Evolutionary conservation across 805 yeast species (phyloP).

Genomic region (Pichia manshurica): DNA sequence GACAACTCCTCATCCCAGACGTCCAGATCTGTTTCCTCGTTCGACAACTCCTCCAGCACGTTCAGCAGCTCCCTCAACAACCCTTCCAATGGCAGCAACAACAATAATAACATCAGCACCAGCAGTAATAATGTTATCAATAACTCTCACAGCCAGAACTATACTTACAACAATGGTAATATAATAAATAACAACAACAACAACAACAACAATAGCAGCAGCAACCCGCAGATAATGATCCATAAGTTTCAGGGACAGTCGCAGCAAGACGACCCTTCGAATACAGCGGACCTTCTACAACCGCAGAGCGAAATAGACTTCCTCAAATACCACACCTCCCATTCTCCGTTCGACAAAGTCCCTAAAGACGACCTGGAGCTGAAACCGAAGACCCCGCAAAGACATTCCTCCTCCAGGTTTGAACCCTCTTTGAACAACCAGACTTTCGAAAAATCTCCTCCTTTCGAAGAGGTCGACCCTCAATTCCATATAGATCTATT

Average conservation of each 20-base stretch:
- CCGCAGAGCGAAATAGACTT: conserved; percentile 23
- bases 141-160: background rate
- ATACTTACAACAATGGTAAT: background rate
- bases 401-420: conserved; percentile 89
- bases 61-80: background rate
- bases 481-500: conserved; percentile 78
- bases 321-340: conserved; percentile 28
- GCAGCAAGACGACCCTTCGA: background rate
- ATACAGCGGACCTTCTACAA: conserved; percentile 9
- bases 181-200: background rate
- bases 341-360: conserved; percentile 28
- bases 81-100: conserved; percentile 8
- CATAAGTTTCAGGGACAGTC: background rate
- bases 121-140: background rate
- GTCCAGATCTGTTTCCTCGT: too few relatives aligned
- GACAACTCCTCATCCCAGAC: too few relatives aligned
- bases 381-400: conserved; percentile 64
- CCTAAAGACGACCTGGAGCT: conserved; percentile 73
- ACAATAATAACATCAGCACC: background rate
- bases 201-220: conserved; percentile 1
- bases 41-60: too few relatives aligned
- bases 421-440: conserved; percentile 68
- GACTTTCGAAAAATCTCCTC: conserved; percentile 68
- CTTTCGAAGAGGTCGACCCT: conserved; percentile 76
- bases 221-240: conserved; percentile 1